Conservation (phyloP, 2,329 filamentous ascomycete species). For the Monosporascus sp. region DNA sequence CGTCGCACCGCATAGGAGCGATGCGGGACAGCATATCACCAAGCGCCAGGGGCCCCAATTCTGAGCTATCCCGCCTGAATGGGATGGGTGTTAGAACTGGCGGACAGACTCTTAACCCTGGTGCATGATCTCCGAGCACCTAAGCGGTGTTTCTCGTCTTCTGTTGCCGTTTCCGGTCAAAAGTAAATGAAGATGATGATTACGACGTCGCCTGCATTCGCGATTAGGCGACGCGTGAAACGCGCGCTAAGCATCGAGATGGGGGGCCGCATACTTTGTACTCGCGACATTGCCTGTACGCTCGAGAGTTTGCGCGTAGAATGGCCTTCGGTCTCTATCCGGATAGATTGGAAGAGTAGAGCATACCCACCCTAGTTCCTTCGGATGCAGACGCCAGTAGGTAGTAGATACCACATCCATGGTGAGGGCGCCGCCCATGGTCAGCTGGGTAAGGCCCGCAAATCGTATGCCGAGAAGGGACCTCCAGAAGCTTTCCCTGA, state of each 20-base stretch:
- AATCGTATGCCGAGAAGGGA: background rate
- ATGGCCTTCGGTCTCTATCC: too few relatives aligned
- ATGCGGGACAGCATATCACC: slow-evolving; percentile 21
- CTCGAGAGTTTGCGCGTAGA: background rate
- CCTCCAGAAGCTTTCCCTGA: background rate
- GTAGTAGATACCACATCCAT: background rate
- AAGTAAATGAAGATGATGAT: slow-evolving; percentile 12
- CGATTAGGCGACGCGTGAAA: background rate
- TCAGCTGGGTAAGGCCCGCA: background rate
- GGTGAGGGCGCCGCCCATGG: background rate
- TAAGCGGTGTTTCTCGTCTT: slow-evolving; percentile 25
- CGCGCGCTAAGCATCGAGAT: background rate
- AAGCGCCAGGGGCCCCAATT: slow-evolving; percentile 18
- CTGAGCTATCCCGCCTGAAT: slow-evolving; percentile 9
- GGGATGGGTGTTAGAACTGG: slow-evolving; percentile 26
- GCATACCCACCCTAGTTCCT: background rate
- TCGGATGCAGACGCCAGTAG: background rate
- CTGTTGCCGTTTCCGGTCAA: slow-evolving; percentile 26
- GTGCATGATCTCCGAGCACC: slow-evolving; percentile 28
- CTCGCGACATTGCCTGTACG: background rate
- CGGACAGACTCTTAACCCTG: slow-evolving; percentile 17
- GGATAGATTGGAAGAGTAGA: too few relatives aligned
- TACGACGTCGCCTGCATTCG: slow-evolving; percentile 12
- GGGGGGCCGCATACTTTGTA: background rate
- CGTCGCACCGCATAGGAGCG: slow-evolving; percentile 20